Evolutionary conservation across 2,329 filamentous ascomycete species (phyloP), one percentile per base, ranked within the genome.

Genomic region (Colletotrichum aenigma): DNA sequence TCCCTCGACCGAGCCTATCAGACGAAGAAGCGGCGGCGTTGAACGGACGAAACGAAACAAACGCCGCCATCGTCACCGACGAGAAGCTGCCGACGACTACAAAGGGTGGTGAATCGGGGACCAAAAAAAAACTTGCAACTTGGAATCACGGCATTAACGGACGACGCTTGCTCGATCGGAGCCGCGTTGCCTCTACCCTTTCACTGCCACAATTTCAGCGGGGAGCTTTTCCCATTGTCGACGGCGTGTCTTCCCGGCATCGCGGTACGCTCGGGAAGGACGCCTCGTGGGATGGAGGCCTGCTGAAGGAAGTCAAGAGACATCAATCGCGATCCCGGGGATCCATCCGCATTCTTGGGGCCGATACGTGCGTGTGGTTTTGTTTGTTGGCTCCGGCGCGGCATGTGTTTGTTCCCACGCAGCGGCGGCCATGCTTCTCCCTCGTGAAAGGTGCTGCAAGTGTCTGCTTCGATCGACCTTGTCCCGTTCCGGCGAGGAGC

Each of bases 41-140:
- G 56, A 70, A 55, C 56, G 58, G 68, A 70, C 58, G 71, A 56
- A 70, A 65, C 71, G 71, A 74, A 58, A 58, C 66, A 73, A 28
- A 65, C 36, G 68, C 68, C 68, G 68, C 68, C 38, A 26, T 30
- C 68, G 58, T 70, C 68, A 64, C 60, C 21, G 43, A 43, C 62
- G 30, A 38, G n/a, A 52, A 48, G 21, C 18, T 30, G 26, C 34
- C 24, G 16, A 62, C 21, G 32, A 16, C n/a, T 36, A 64, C 56
- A 64, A 70, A 64, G 38, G 38, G 38, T 48, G 18, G 38, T 48
- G 38, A 48, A 48, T 43, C 5, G 38, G 38, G 18, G 38, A 30
- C 10, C 8, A 48, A 24, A 30, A 64, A 62, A 38, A 21, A 34
- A 38, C 24, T 3, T 13, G 38, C 28, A n/a, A 43, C 18, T 43